phyloP scores from a whole-genome alignment of 2,329 filamentous ascomycete species.

The Ophidiomyces ophidiicola region DNA sequence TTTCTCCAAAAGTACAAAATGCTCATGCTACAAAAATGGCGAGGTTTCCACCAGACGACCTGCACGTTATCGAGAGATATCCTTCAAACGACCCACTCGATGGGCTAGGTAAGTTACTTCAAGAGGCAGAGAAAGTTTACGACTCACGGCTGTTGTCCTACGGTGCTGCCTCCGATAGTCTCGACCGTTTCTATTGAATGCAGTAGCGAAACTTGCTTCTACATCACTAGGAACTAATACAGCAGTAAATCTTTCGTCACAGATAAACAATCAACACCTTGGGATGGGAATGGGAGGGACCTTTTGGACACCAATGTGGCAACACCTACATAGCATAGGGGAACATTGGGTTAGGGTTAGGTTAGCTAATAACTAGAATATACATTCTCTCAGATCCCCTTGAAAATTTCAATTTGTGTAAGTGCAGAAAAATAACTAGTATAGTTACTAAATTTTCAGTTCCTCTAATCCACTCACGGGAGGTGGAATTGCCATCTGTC shows the following conservation, averaged over 20 bases:
- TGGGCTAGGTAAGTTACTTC: slow-evolving; percentile 3
- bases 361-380: too few species aligned
- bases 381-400: too few species aligned
- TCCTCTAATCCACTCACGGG: too few species aligned
- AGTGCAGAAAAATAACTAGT: too few species aligned
- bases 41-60: slow-evolving; percentile 9
- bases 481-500: too few species aligned
- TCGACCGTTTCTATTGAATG: slow-evolving; percentile 4
- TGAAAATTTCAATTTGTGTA: too few species aligned
- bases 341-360: too few species aligned
- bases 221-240: not conserved
- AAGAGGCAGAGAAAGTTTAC: slow-evolving; percentile 8
- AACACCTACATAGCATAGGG: too few species aligned
- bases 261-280: not conserved
- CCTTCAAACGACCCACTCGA: slow-evolving; percentile 10
- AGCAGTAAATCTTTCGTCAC: slow-evolving; percentile 3
- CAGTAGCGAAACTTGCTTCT: slow-evolving; percentile 5
- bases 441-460: too few species aligned
- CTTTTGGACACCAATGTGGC: too few species aligned
- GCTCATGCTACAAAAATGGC: slow-evolving; percentile 11
- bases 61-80: slow-evolving; percentile 7
- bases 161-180: slow-evolving; percentile 1
- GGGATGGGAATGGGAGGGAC: too few species aligned
- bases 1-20: too few species aligned
- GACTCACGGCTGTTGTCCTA: not conserved